Percentiles rank a stretch among this genome's conserved stretches.
Evolutionary conservation across 2,329 filamentous ascomycete genomes (phyloP).

Genomic region (Colletotrichum salicis): DNA sequence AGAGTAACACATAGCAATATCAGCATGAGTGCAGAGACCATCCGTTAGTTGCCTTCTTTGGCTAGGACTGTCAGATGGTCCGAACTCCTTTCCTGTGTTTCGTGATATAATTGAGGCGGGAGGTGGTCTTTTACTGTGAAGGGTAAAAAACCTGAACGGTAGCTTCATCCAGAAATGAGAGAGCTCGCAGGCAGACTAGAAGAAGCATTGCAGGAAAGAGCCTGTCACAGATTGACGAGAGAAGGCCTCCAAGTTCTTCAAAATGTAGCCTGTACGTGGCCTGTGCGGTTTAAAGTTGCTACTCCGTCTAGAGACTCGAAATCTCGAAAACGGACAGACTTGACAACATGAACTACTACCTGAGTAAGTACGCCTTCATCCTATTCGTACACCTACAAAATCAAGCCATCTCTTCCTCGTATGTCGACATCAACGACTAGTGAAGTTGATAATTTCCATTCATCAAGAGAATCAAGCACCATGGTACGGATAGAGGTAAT

Average conservation of each 20-base stretch:
- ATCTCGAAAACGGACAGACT: background rate
- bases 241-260: background rate
- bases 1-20: background rate
- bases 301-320: background rate
- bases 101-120: background rate
- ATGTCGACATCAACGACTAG: background rate
- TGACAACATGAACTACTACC: background rate
- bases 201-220: background rate
- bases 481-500: background rate
- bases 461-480: background rate
- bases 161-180: background rate
- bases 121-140: background rate
- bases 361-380: background rate
- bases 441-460: background rate
- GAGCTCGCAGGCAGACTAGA: too few relatives aligned
- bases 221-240: background rate
- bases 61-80: background rate
- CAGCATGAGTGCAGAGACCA: background rate
- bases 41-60: background rate
- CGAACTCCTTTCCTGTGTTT: background rate
- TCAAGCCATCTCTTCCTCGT: background rate
- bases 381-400: background rate
- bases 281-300: background rate
- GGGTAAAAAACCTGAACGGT: background rate
- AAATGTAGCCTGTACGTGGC: background rate